Evolutionary conservation across 257 asterid species (phyloP), one percentile per base, ranked within the genome.

Genomic region (Fraxinus americana): DNA sequence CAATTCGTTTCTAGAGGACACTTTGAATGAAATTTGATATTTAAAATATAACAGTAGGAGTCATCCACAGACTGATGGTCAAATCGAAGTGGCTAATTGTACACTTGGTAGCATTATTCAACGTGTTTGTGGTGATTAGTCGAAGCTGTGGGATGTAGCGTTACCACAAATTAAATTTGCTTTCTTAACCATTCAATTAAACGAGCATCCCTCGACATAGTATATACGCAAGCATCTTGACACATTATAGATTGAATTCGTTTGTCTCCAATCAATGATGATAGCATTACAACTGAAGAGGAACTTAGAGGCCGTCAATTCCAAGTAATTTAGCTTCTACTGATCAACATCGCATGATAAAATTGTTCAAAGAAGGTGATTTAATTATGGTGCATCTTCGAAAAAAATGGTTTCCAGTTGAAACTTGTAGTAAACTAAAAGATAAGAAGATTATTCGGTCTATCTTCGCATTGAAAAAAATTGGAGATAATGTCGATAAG

Each of bases 151-250:
- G 77, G 77, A 74, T 35, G 5, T 17, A 1, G 70, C 77, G 0
- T 11, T 74, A 4, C 14, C 77, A 4, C 32, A 54, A 10, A 68
- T 5, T 11, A 30, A 74, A 19, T 74, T 74, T 74, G 77, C 70
- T 10, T 74, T 12, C 4, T 27, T 27, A 57, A 32, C n/a, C 29
- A 29, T 1, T 74, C 70, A 32, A 5, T 68, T 0, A 2, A 50
- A 12, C 7, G 32, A 11, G 2, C 69, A 0, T 30, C 19, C 2
- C 14, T 74, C 54, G 29, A 16, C 19, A 9, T 54, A 17, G 68
- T 74, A 3, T 54, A 52, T 23, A 30, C 48, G 4, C 27, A 67
- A 19, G 2, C 10, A 21, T 6, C 79, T 75, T 0, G 13, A 11
- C 32, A 50, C 57, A 65, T 3, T 2, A 0, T 79, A 4, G 76